A percentile compares a stretch with the other conserved stretches of the same genome.
These are phyloP conservation scores for Penicillium riverlandense DNA, from an alignment of 495 filamentous ascomycete species.

Conservation along the genomic window DNA sequence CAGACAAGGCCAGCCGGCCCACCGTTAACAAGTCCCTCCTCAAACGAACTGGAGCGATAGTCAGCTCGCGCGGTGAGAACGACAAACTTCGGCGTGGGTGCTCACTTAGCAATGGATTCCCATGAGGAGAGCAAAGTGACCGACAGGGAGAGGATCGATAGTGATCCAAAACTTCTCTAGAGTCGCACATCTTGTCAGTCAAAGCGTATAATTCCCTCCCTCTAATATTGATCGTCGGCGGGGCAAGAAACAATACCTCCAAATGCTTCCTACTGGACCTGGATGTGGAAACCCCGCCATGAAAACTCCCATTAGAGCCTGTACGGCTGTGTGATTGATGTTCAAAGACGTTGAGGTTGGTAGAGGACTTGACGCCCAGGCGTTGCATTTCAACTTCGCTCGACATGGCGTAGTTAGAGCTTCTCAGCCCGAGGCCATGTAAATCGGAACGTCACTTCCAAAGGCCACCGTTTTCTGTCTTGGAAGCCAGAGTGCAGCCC, in stretches of 20 bases:
- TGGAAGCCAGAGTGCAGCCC: no score
- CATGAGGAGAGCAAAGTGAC: constrained; percentile 21
- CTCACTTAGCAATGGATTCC: constrained; percentile 18
- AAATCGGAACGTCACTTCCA: no score
- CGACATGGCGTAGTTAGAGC: constrained; percentile 1
- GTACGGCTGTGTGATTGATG: constrained; percentile 1
- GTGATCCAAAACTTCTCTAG: constrained; percentile 21
- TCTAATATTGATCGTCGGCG: neutral
- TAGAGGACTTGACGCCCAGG: constrained; percentile 6
- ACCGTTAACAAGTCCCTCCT: constrained; percentile 18
- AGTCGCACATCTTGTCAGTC: neutral
- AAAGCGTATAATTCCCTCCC: no score
- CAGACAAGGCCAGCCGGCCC: constrained; percentile 24
- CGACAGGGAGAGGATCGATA: constrained; percentile 21
- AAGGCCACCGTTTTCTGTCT: no score
- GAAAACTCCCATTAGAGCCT: constrained; percentile 2
- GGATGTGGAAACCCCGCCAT: constrained; percentile 8
- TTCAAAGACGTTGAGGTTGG: constrained; percentile 1
- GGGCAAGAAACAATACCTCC: constrained; percentile 4
- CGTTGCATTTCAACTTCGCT: constrained; percentile 9
- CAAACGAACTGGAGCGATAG: constrained; percentile 4
- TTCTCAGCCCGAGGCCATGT: no score
- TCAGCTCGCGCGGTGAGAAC: neutral
- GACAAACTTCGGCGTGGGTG: neutral
- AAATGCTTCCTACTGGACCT: constrained; percentile 9